phyloP scores from a whole-genome alignment of 2,329 filamentous ascomycete species.

The Botryotinia convoluta region DNA sequence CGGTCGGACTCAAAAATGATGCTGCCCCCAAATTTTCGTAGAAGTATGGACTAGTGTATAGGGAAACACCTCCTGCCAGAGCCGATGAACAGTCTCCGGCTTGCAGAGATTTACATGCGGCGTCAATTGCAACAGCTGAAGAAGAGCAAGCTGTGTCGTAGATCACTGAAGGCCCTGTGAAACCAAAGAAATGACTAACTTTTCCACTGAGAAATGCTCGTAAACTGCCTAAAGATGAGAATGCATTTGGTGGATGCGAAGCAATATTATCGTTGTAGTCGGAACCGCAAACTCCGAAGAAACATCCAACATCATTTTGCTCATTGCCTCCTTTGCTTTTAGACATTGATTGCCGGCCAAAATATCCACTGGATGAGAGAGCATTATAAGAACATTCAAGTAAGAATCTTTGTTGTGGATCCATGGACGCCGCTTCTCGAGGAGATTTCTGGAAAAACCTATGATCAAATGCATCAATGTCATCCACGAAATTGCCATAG shows the following conservation, averaged over 20 bases:
- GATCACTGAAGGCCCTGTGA: slow-evolving; percentile 40
- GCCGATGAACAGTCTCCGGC: slow-evolving; percentile 17
- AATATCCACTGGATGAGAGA: slow-evolving; percentile 17
- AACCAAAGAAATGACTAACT: slow-evolving; percentile 43
- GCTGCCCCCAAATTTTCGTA: neutral
- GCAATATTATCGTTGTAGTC: slow-evolving; percentile 22
- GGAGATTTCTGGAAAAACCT: slow-evolving; percentile 22
- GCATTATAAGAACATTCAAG: slow-evolving; percentile 23
- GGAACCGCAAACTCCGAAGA: slow-evolving; percentile 14
- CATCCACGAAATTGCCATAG: slow-evolving; percentile 20
- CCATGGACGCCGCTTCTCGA: slow-evolving; percentile 26
- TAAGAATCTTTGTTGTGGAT: slow-evolving; percentile 23
- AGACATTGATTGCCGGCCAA: neutral
- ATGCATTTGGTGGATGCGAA: slow-evolving; percentile 15
- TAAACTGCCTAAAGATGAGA: slow-evolving; percentile 35
- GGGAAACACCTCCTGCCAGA: neutral
- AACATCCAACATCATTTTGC: slow-evolving; percentile 20
- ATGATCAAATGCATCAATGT: slow-evolving; percentile 22
- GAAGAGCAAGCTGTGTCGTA: slow-evolving; percentile 42
- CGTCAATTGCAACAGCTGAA: slow-evolving; percentile 39
- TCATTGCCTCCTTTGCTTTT: neutral
- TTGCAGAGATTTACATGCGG: slow-evolving; percentile 29
- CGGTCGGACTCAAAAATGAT: neutral
- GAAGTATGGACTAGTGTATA: slow-evolving; percentile 5
- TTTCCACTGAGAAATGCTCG: slow-evolving; percentile 41